These are phyloP conservation scores for Detonula confervacea DNA, from an alignment of 352 stramenopile genomes.

Conservation along the genomic window DNA sequence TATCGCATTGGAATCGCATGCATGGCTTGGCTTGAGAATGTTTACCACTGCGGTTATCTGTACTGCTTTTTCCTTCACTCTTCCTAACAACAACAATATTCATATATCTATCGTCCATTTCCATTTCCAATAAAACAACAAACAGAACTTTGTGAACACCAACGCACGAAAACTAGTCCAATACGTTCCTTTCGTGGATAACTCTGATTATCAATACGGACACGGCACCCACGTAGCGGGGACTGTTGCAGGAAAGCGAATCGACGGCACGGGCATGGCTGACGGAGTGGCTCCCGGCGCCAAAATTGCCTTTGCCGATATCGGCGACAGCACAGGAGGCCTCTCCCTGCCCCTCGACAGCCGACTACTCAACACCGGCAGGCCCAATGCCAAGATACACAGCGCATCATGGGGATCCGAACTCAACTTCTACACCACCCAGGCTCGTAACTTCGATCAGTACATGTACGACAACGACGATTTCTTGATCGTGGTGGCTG, in stretches of 20 bases:
- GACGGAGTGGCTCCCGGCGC: slow-evolving; percentile 52
- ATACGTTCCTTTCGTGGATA: slow-evolving; percentile 54
- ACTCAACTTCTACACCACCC: slow-evolving; percentile 36
- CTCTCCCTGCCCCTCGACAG: slow-evolving; percentile 22
- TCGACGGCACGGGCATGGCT: slow-evolving; percentile 26
- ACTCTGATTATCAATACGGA: slow-evolving; percentile 37
- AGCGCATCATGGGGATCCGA: slow-evolving; percentile 44
- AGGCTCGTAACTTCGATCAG: slow-evolving; percentile 44
- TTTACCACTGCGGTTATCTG: too few species aligned
- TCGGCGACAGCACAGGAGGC: slow-evolving; percentile 25
- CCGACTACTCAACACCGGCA: slow-evolving; percentile 27
- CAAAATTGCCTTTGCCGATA: slow-evolving; percentile 57
- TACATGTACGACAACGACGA: slow-evolving; percentile 57
- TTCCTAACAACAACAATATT: too few species aligned
- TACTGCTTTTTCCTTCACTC: too few species aligned
- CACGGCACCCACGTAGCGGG: slow-evolving; percentile 59
- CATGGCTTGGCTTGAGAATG: too few species aligned
- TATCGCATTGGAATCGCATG: too few species aligned
- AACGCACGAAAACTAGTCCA: slow-evolving; percentile 52
- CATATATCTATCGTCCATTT: too few species aligned
- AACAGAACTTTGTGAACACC: slow-evolving; percentile 13
- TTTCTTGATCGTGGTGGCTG: slow-evolving; percentile 57
- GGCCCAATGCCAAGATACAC: slow-evolving; percentile 43
- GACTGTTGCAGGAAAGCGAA: slow-evolving; percentile 42
- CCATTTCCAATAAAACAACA: too few species aligned